These are phyloP conservation scores for Balamuthia mandrillaris DNA, from an alignment of 208 protist genomes.

Conservation along the genomic window DNA sequence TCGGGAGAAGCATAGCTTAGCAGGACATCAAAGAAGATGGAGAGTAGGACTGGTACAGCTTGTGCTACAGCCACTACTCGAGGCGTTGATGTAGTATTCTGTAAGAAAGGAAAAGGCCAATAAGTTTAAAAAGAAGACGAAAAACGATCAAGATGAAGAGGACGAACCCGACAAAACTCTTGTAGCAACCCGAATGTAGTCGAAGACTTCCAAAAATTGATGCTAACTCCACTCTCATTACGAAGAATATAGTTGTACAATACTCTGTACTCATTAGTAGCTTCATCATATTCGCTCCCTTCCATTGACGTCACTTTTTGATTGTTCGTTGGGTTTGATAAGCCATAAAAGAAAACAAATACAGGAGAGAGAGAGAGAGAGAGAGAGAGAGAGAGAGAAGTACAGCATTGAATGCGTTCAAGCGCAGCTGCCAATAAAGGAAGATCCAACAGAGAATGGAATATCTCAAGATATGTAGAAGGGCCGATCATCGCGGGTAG, in stretches of 20 bases:
- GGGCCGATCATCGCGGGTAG: slow-evolving; percentile 42
- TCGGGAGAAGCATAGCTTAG: background rate
- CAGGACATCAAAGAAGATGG: slow-evolving; percentile 54
- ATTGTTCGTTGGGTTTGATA: too few species aligned
- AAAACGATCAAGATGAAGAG: background rate
- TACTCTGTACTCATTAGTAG: slow-evolving; percentile 47
- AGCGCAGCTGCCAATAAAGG: slow-evolving; percentile 44
- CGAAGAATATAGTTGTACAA: slow-evolving; percentile 53
- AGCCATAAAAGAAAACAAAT: too few species aligned
- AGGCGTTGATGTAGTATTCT: slow-evolving; percentile 16
- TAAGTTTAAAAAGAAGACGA: background rate
- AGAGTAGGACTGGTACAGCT: slow-evolving; percentile 35
- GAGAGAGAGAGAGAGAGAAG: background rate
- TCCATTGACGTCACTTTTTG: background rate
- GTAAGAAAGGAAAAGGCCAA: background rate
- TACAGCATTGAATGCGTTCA: slow-evolving; percentile 28
- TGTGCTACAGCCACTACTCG: slow-evolving; percentile 12
- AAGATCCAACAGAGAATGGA: slow-evolving; percentile 46
- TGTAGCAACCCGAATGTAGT: background rate
- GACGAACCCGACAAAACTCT: background rate
- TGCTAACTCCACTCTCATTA: slow-evolving; percentile 51
- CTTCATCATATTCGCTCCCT: slow-evolving; percentile 11
- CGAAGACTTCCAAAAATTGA: slow-evolving; percentile 51
- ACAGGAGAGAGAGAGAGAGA: background rate
- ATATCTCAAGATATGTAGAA: slow-evolving; percentile 43